Base-by-base conservation (phyloP, 2,329 filamentous ascomycete species). In the Fusarium mexicanum region DNA sequence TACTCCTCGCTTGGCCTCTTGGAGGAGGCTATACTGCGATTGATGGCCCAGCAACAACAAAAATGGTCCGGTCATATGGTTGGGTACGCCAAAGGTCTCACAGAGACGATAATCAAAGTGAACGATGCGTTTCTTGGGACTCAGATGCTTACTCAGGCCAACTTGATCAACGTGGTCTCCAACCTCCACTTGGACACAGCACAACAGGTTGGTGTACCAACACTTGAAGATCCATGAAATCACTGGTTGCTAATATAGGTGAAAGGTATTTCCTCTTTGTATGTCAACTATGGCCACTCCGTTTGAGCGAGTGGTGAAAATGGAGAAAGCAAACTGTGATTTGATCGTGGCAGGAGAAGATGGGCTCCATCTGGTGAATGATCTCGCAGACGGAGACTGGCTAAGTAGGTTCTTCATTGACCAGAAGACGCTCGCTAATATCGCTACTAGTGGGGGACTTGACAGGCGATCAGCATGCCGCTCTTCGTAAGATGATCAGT, bases 81-180 rank as follows among this genome's bases (percentile, higher is more conserved):
- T 1, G 5, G 7, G 5, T 50, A 50, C 10, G 33, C 33, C 8
- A 44, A 51, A 17, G n/a, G 16, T 6, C 53, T 70, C 12, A 20
- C 67, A 18, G 4, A 64, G 8, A 51, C 47, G 1, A 55, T 61
- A 3, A 41, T 26, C 3, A 54, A 60, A 24, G 47, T 68, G 11
- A 71, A 71, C 7, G 64, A 68, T n/a, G 59, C 46, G 3, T 71
- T 71, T n/a, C 11, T 64, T 16, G 59, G 63, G 10, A 68, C 67
- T 17, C 46, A 43, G 13, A 18, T 71, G 22, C 51, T 71, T 11
- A 64, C 64, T 5, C 64, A 68, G 20, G 67, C 18, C 47, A 51
- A 64, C 16, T 18, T 71, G 6, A 33, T 68, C 47, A 68, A 68
- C 16, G 40, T 68, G 20, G 47, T 50, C 18, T 50, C 47, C 18